These are phyloP conservation scores for Tremella yokohamensis DNA, from an alignment of 768 basidiomycete genomes.

Conservation along the genomic window DNA sequence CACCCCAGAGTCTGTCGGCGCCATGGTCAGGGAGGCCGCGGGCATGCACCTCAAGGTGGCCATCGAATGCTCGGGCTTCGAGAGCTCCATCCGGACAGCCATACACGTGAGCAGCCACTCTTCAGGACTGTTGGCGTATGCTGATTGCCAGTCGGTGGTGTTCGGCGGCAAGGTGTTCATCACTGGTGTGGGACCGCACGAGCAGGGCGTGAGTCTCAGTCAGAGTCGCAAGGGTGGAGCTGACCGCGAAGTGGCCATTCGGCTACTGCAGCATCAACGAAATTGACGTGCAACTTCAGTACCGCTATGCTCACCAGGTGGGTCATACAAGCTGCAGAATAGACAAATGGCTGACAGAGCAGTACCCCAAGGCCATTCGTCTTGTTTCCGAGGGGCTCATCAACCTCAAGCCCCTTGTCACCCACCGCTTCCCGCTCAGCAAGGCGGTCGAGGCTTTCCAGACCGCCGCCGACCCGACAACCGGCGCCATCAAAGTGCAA, in stretches of 20 bases:
- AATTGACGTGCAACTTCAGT: slow-evolving; percentile 54
- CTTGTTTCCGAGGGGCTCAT: slow-evolving; percentile 48
- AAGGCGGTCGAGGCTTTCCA: slow-evolving; percentile 53
- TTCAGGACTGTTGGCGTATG: too few relatives aligned
- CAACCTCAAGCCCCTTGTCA: slow-evolving; percentile 53
- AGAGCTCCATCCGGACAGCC: slow-evolving; percentile 50
- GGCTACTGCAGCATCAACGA: slow-evolving; percentile 51
- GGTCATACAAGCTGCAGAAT: slow-evolving; percentile 1
- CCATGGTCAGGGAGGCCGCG: slow-evolving; percentile 43
- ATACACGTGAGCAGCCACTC: slow-evolving; percentile 47
- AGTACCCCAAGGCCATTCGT: slow-evolving; percentile 54
- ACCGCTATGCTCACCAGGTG: slow-evolving; percentile 52
- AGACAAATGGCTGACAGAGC: background rate
- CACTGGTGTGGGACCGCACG: slow-evolving; percentile 53
- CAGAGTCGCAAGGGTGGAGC: too few relatives aligned
- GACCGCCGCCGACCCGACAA: slow-evolving; percentile 48
- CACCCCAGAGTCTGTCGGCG: slow-evolving; percentile 39
- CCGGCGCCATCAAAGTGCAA: slow-evolving; percentile 53
- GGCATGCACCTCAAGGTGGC: slow-evolving; percentile 45
- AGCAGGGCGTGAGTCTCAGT: slow-evolving; percentile 41
- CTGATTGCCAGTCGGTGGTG: slow-evolving; percentile 40
- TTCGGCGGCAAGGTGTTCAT: slow-evolving; percentile 53
- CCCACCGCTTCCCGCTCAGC: slow-evolving; percentile 52
- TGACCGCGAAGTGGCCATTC: slow-evolving; percentile 47
- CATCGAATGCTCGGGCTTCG: slow-evolving; percentile 54